Evolutionary conservation across 2,329 filamentous ascomycete species (phyloP), one percentile per base, ranked within the genome.

Genomic region (Diaporthe helianthi): DNA sequence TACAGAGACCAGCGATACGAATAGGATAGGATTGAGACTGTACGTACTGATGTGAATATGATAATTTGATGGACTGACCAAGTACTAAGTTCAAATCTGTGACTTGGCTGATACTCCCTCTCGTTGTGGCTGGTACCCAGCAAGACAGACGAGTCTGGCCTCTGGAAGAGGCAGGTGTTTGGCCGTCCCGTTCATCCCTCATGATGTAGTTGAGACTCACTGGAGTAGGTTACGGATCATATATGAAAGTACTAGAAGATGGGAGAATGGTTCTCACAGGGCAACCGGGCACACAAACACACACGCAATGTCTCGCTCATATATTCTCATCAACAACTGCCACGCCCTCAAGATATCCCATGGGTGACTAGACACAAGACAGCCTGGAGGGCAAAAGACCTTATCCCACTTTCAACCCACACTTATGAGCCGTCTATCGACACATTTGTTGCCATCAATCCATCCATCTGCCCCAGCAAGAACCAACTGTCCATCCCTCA

Each of bases 181-280:
- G 17, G 10, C 10, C 22, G 51, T 53, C 33, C 33, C 9, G 13
- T 19, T 8, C 33, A 10, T 10, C 33, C 26, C 9, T 33, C 33
- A 10, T 5, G 33, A 12, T 31, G 8, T 52, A 10, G 49, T n/a
- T 15, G 2, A 29, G 19, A 9, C 33, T 29, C 51, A 33, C 19
- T 53, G 51, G 51, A 53, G 29, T 22, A 15, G 2, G 29, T 12
- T 12, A 33, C 1, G 12, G 2, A 0, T 33, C 51, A 22, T 8
- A 8, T 15, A 33, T 10, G 29, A n/a, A 33, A 12, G 51, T 46
- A 46, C 17, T 9, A 33, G 17, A 4, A 31, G 29, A 19, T 22
- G 19, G 8, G 0, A 13, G 4, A 9, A 36, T 6, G 9, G 17
- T n/a, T 3, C 9, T 5, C 19, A 10, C 1, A 15, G 6, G 7